phyloP scores from a whole-genome alignment of 2,329 filamentous ascomycete genomes.

The Teratosphaeriaceae sp. region DNA sequence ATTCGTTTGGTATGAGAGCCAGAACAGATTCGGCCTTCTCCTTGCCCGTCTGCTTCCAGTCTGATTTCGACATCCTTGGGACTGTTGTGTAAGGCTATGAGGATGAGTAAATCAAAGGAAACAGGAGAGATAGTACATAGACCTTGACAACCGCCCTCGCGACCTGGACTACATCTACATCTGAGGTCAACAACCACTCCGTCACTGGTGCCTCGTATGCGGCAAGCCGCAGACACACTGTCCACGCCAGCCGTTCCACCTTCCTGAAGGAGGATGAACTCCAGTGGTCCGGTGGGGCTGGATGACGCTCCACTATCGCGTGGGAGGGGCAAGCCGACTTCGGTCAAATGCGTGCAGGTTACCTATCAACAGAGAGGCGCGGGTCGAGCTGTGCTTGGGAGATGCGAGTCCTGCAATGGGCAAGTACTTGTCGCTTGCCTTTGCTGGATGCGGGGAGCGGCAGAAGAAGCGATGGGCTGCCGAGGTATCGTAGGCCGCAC shows the following conservation, averaged over 20 bases:
- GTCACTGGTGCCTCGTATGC: background rate
- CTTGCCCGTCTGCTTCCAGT: constrained; percentile 46
- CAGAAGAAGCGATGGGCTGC: no score
- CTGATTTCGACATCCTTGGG: constrained; percentile 4
- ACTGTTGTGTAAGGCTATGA: background rate
- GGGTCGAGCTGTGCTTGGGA: no score
- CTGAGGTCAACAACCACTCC: background rate
- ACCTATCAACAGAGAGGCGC: no score
- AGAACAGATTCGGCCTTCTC: constrained; percentile 50
- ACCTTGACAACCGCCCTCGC: no score
- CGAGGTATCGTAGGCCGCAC: no score
- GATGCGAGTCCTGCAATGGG: no score
- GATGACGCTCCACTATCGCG: background rate
- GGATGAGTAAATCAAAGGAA: background rate
- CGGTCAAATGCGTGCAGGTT: no score
- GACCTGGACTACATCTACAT: no score
- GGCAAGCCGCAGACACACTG: background rate
- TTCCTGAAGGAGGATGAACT: background rate
- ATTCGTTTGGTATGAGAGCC: constrained; percentile 50
- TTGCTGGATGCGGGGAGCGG: no score
- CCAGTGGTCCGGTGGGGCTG: background rate
- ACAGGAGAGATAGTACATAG: background rate
- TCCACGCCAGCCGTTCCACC: background rate
- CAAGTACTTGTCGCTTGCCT: no score
- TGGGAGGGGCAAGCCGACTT: no score